Conservation (phyloP, 768 basidiomycete species). For the Kwoniella mangroviensis region DNA sequence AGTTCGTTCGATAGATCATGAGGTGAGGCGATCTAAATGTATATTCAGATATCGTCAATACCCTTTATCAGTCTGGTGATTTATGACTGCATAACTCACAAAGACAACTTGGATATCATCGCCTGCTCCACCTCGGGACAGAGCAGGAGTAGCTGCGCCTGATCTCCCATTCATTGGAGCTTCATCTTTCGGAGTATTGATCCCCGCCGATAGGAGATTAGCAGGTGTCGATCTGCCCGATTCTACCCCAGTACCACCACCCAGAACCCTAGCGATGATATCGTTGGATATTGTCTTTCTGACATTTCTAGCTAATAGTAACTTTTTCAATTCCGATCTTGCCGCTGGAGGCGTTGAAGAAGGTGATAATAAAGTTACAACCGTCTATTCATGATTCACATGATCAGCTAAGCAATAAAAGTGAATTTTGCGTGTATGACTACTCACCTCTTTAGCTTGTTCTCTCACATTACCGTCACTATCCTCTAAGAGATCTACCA, state of each 20-base stretch:
- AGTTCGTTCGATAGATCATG: conserved; percentile 88
- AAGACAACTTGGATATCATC: conserved; percentile 51
- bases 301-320: conserved; percentile 75
- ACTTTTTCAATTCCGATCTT: conserved; percentile 89
- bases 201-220: neutral
- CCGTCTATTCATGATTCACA: conserved; percentile 58
- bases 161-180: neutral
- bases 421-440: neutral
- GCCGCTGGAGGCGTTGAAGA: conserved; percentile 81
- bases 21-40: conserved; percentile 70
- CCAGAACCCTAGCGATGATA: conserved; percentile 62
- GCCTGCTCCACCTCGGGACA: neutral
- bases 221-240: conserved; percentile 24
- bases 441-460: conserved; percentile 67
- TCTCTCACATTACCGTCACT: conserved; percentile 87
- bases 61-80: neutral
- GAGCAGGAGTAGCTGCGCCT: conserved; percentile 18
- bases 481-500: conserved; percentile 88
- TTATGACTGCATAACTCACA: conserved; percentile 26
- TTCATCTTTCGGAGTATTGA: neutral
- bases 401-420: neutral
- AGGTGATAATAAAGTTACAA: conserved; percentile 84
- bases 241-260: conserved; percentile 19
- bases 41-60: neutral
- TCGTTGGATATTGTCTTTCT: conserved; percentile 84